Percentiles rank a stretch among this genome's conserved stretches.
Evolutionary conservation across 2,329 filamentous ascomycete species (phyloP).

Genomic region (Ophiognomonia clavigignenti-juglandacearum): DNA sequence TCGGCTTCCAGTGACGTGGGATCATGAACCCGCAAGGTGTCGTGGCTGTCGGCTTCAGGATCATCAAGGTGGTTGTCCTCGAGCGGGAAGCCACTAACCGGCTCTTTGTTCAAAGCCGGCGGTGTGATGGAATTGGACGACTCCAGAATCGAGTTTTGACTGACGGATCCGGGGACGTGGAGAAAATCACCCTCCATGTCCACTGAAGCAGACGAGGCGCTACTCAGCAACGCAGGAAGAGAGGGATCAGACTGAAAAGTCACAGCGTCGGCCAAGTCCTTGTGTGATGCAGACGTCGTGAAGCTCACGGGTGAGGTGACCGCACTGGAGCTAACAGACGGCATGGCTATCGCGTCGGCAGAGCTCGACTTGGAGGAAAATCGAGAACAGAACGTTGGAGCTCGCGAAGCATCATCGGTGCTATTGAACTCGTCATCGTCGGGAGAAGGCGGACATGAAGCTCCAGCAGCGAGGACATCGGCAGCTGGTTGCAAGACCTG

Average conservation of each 20-base stretch:
- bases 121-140: conserved; percentile 52
- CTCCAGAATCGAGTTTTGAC: conserved; percentile 40
- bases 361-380: conserved; percentile 51
- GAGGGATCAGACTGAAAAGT: conserved; percentile 60
- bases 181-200: conserved; percentile 59
- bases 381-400: conserved; percentile 37
- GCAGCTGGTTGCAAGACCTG: conserved; percentile 16
- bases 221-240: conserved; percentile 57
- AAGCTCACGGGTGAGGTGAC: conserved; percentile 43
- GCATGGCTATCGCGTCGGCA: conserved; percentile 42
- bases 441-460: conserved; percentile 42
- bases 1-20: conserved; percentile 16
- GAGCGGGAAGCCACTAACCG: conserved; percentile 41
- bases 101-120: conserved; percentile 44
- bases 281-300: conserved; percentile 29
- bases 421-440: conserved; percentile 34
- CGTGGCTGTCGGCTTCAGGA: no score
- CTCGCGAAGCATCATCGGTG: conserved; percentile 31
- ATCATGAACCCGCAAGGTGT: conserved; percentile 23
- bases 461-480: conserved; percentile 24
- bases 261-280: conserved; percentile 41
- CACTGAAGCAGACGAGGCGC: conserved; percentile 59
- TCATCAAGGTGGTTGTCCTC: conserved; percentile 31
- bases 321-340: conserved; percentile 52
- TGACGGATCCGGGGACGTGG: conserved; percentile 41